A percentile compares a stretch with the other conserved stretches of the same genome.
Evolutionary conservation across 1,284 basidiomycete species (phyloP).

Genomic region (Ustilago bromivora): DNA sequence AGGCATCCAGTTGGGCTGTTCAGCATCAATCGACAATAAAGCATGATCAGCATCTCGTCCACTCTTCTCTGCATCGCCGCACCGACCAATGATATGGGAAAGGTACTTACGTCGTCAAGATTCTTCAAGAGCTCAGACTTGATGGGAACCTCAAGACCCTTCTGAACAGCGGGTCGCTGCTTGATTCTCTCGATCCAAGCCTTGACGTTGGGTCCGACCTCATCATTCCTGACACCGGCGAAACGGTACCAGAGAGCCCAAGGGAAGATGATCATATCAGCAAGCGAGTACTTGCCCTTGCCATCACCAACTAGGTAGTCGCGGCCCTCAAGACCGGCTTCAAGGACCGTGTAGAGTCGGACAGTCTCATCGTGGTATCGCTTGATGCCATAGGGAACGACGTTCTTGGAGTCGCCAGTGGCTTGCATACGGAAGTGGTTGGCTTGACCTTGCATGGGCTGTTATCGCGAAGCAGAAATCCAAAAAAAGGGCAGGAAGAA

Average conservation of each 20-base stretch:
- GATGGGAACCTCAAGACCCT: conserved; percentile 33
- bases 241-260: conserved; percentile 49
- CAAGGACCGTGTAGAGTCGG: conserved; percentile 57
- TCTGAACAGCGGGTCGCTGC: conserved; percentile 36
- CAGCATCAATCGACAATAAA: background rate
- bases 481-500: background rate
- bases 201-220: conserved; percentile 43
- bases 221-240: conserved; percentile 35
- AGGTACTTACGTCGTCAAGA: conserved; percentile 39
- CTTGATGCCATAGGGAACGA: conserved; percentile 54
- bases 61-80: background rate
- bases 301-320: conserved; percentile 61
- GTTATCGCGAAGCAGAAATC: background rate
- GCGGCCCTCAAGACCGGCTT: conserved; percentile 42
- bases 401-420: conserved; percentile 43
- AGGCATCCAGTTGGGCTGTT: conserved; percentile 52
- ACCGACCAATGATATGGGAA: background rate
- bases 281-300: conserved; percentile 57
- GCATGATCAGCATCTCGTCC: background rate
- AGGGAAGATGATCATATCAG: conserved; percentile 54
- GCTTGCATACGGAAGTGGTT: conserved; percentile 59
- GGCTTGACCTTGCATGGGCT: conserved; percentile 57
- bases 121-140: conserved; percentile 37
- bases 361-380: conserved; percentile 57
- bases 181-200: conserved; percentile 48